phyloP scores from a whole-genome alignment of 345 rosid genomes.

The Eucalyptus cladocalyx region DNA sequence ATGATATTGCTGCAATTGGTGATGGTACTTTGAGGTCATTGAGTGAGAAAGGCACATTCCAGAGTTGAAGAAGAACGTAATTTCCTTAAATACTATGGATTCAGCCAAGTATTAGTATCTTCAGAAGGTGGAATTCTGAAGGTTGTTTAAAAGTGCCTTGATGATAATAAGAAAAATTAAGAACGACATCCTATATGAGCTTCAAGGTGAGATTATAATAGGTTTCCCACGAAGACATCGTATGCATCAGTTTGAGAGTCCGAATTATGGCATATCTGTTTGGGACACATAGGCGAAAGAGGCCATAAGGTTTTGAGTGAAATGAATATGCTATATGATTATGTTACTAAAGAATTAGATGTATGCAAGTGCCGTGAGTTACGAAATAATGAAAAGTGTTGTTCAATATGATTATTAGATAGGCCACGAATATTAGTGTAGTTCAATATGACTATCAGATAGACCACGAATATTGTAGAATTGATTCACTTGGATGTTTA shows the following conservation, averaged over 20 bases:
- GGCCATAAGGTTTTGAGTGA: rapidly evolving
- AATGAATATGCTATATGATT: neutral
- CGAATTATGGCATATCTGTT: rapidly evolving
- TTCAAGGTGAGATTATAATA: neutral
- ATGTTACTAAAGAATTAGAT: neutral
- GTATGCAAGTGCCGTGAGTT: neutral
- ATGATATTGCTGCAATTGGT: too few species aligned
- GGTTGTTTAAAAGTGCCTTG: too few species aligned
- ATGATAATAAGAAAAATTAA: neutral
- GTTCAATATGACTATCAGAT: neutral
- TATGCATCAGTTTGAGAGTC: neutral
- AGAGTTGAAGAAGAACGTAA: neutral
- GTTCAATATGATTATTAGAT: neutral
- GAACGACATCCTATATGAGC: neutral
- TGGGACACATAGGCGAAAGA: neutral
- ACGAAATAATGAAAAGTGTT: neutral
- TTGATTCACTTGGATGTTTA: neutral
- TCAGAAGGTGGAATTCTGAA: too few species aligned
- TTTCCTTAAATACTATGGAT: neutral
- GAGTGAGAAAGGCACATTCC: neutral
- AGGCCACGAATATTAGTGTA: neutral
- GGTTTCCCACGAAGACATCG: rapidly evolving
- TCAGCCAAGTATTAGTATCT: neutral
- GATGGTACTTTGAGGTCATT: neutral
- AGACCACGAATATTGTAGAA: neutral